phyloP scores from a whole-genome alignment of 2,329 filamentous ascomycete species.

The Neonectria ditissima region DNA sequence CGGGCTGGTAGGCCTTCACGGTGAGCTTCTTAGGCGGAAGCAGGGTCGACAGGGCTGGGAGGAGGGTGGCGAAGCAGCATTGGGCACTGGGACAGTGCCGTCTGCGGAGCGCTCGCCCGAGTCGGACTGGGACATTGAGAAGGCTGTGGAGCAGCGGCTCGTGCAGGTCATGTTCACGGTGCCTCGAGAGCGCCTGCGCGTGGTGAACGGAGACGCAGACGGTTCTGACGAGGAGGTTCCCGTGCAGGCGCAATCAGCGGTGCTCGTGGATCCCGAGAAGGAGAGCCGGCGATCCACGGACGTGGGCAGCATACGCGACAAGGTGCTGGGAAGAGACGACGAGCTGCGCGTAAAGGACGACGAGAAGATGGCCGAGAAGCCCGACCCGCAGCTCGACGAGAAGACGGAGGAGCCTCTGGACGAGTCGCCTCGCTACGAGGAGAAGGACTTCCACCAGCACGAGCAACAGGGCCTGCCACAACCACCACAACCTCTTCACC shows the following conservation, averaged over 20 bases:
- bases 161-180: constrained; percentile 95
- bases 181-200: constrained; percentile 83
- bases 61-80: constrained; percentile 40
- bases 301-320: constrained; percentile 27
- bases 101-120: constrained; percentile 50
- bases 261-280: constrained; percentile 56
- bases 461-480: not conserved
- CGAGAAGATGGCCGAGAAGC: constrained; percentile 30
- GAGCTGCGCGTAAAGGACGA: constrained; percentile 22
- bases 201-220: constrained; percentile 84
- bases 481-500: constrained; percentile 24
- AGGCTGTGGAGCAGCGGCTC: constrained; percentile 75
- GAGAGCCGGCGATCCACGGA: constrained; percentile 36
- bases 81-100: constrained; percentile 17
- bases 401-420: not conserved
- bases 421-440: not conserved
- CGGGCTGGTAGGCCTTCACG: constrained; percentile 57
- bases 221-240: constrained; percentile 47
- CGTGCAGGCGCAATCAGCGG: constrained; percentile 50
- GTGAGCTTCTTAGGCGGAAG: constrained; percentile 65
- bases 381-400: constrained; percentile 14
- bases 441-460: constrained; percentile 2
- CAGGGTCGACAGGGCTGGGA: constrained; percentile 69
- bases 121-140: constrained; percentile 83
- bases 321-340: constrained; percentile 17